These are phyloP conservation scores for Xylaria polymorpha DNA, from an alignment of 2,329 filamentous ascomycete genomes.

Conservation along the genomic window DNA sequence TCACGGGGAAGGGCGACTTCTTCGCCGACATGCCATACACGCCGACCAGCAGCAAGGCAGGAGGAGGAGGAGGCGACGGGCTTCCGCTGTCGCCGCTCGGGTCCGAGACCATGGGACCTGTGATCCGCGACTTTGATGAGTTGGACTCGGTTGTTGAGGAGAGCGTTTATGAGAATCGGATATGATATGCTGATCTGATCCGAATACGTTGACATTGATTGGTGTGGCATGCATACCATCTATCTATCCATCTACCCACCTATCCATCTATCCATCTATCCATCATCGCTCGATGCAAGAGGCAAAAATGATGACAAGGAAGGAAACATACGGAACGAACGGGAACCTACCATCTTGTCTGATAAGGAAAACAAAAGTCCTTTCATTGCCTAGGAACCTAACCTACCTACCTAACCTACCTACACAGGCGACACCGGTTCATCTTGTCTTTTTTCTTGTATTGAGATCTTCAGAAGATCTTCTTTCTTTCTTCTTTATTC, in stretches of 20 bases:
- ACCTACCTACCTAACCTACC: too few species aligned
- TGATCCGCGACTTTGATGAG: conserved; percentile 50
- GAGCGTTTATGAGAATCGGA: conserved; percentile 35
- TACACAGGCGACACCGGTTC: too few species aligned
- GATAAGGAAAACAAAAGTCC: not conserved
- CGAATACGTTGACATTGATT: not conserved
- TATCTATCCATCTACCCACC: too few species aligned
- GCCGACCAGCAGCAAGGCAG: conserved; percentile 22
- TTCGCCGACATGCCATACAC: conserved; percentile 31
- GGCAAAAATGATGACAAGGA: not conserved
- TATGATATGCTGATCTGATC: conserved; percentile 9
- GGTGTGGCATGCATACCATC: not conserved
- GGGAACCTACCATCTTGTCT: not conserved
- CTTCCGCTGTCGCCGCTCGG: conserved; percentile 37
- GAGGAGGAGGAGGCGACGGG: conserved; percentile 14
- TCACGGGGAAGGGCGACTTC: conserved; percentile 41
- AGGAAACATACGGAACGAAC: not conserved
- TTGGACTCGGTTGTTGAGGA: conserved; percentile 47
- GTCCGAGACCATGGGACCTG: conserved; percentile 37
- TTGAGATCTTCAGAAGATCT: not conserved
- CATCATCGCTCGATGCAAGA: not conserved
- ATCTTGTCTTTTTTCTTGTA: not conserved
- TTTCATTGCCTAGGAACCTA: not conserved
- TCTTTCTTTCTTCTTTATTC: not conserved
- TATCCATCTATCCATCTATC: not conserved